These are phyloP conservation scores for Suillus brevipes DNA, from an alignment of 768 basidiomycete species.

Conservation along the genomic window DNA sequence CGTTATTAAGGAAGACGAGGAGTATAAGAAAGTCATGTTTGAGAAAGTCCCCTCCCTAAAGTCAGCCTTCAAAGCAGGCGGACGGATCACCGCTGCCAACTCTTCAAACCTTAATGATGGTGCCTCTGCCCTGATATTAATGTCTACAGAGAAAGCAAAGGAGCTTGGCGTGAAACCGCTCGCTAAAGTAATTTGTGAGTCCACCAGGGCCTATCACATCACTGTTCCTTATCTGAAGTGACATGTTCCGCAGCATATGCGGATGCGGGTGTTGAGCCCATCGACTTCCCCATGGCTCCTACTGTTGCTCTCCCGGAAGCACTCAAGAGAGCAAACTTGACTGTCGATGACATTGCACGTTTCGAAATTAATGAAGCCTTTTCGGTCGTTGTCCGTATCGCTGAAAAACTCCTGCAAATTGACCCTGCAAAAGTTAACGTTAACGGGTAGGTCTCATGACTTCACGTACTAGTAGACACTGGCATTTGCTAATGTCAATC, in stretches of 20 bases:
- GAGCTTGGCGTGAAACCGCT: constrained; percentile 90
- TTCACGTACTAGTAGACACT: constrained; percentile 4
- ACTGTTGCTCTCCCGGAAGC: constrained; percentile 89
- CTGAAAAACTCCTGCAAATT: constrained; percentile 83
- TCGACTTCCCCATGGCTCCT: constrained; percentile 96
- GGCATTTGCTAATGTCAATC: constrained; percentile 22
- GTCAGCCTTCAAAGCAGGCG: constrained; percentile 88
- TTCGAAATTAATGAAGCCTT: constrained; percentile 99
- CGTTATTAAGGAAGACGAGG: constrained; percentile 91
- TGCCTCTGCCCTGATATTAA: constrained; percentile 92
- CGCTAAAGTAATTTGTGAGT: constrained; percentile 92
- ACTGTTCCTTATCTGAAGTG: background rate
- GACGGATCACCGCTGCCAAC: constrained; percentile 95
- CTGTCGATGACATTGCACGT: constrained; percentile 78
- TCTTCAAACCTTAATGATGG: constrained; percentile 95
- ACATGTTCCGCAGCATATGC: constrained; percentile 69
- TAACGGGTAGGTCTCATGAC: constrained; percentile 60
- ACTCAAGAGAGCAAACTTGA: constrained; percentile 82
- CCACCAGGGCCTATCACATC: background rate
- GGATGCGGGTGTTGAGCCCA: constrained; percentile 94
- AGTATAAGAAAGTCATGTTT: constrained; percentile 94
- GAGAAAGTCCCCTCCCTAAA: constrained; percentile 89
- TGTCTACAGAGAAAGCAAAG: constrained; percentile 89
- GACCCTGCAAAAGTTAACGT: constrained; percentile 89
- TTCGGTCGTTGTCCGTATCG: constrained; percentile 88